phyloP scores from a whole-genome alignment of 306 rosid genomes.

The Gleditsia sinensis region DNA sequence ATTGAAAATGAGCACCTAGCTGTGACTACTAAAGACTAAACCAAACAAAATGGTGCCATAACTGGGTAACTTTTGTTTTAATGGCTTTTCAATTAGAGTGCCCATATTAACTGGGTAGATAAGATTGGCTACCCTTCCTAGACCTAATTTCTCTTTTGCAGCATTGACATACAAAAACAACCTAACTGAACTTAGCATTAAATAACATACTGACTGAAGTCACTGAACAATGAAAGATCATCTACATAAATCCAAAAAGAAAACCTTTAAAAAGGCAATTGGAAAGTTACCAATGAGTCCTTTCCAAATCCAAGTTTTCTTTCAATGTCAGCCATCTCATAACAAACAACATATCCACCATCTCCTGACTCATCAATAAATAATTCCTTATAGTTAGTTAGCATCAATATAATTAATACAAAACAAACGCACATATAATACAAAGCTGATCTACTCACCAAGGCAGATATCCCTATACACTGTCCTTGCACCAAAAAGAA shows the following conservation, averaged over 20 bases:
- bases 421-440: not conserved
- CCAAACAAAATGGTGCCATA: not conserved
- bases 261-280: conserved; percentile 25
- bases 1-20: not conserved
- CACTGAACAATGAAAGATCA: conserved; percentile 9
- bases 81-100: conserved; percentile 1
- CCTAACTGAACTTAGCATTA: conserved; percentile 16
- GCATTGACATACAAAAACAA: conserved; percentile 19
- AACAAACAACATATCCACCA: conserved; percentile 72
- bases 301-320: conserved; percentile 77
- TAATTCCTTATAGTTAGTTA: conserved; percentile 25
- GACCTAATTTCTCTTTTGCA: conserved; percentile 20
- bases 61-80: not conserved
- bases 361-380: conserved; percentile 60
- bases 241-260: not conserved
- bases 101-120: not conserved
- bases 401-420: not conserved
- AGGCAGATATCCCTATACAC: conserved; percentile 85
- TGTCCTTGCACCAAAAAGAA: conserved; percentile 85
- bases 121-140: conserved; percentile 1
- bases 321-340: conserved; percentile 79
- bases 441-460: conserved; percentile 47
- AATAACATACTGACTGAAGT: not conserved
- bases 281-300: conserved; percentile 71
- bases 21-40: not conserved